Conservation (phyloP, 163 green algal species). For the Chlorella variabilis region DNA sequence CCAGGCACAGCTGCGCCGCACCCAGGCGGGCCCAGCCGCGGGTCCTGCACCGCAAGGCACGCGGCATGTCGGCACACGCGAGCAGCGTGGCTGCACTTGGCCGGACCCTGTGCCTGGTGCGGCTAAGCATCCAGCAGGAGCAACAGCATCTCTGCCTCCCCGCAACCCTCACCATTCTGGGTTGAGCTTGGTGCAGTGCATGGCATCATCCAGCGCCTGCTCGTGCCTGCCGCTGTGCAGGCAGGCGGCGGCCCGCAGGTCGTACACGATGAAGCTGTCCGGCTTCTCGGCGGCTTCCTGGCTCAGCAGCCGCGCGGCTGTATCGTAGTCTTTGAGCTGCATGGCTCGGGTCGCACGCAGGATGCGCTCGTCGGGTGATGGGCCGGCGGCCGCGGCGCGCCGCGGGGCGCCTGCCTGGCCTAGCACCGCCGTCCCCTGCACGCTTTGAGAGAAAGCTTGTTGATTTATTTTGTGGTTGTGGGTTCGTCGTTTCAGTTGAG, state of each 20-base stretch:
- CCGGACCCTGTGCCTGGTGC: no score
- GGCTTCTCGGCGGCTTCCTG: not conserved
- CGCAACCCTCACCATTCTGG: constrained; percentile 23
- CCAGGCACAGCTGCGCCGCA: constrained; percentile 42
- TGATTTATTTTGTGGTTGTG: not conserved
- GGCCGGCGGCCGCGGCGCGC: not conserved
- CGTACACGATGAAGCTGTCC: constrained; percentile 2
- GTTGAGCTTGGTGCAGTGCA: constrained; percentile 34
- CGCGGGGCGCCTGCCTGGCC: not conserved
- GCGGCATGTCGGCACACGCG: not conserved
- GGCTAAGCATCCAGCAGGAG: not conserved
- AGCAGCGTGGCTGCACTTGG: no score
- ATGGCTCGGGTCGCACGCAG: constrained; percentile 1
- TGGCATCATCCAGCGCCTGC: constrained; percentile 42
- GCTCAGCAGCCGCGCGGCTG: constrained; percentile 1
- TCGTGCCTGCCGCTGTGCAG: constrained; percentile 15
- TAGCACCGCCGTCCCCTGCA: no score
- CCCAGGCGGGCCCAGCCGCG: constrained; percentile 48
- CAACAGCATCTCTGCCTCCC: not conserved
- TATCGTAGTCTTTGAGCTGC: constrained; percentile 2
- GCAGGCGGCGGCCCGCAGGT: constrained; percentile 13
- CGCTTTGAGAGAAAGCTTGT: not conserved
- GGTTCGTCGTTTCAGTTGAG: not conserved
- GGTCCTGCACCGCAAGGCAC: constrained; percentile 9
- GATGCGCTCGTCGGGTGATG: not conserved